Percentiles rank a stretch among this genome's conserved stretches.
phyloP scores from a whole-genome alignment of 2,329 filamentous ascomycete species.

The Colletotrichum theobromicola region DNA sequence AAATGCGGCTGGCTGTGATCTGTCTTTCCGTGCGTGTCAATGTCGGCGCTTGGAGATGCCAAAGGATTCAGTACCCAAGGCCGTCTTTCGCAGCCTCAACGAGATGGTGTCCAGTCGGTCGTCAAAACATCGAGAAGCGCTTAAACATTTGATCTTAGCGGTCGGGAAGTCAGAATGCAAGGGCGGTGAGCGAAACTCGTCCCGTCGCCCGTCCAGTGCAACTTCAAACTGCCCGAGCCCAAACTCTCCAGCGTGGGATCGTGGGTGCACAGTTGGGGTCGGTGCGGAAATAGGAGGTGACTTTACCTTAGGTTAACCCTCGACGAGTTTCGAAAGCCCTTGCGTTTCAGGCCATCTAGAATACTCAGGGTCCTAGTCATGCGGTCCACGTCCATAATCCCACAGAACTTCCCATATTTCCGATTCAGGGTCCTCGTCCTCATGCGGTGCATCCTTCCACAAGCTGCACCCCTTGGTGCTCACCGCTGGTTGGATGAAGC shows the following conservation, averaged over 20 bases:
- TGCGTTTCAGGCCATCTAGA: slow-evolving; percentile 15
- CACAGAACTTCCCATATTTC: background rate
- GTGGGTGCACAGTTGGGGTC: background rate
- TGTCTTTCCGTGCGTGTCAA: background rate
- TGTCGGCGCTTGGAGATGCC: background rate
- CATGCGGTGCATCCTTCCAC: background rate
- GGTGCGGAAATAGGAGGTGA: background rate
- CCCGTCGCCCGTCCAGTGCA: background rate
- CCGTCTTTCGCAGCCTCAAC: background rate
- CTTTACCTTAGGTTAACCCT: background rate
- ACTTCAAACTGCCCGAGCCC: background rate
- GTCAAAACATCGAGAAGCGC: background rate
- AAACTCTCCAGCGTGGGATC: background rate
- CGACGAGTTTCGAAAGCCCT: slow-evolving; percentile 6
- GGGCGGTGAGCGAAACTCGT: background rate
- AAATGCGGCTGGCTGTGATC: background rate
- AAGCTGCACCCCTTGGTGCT: background rate
- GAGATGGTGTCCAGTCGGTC: background rate
- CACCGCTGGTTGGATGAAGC: slow-evolving; percentile 11
- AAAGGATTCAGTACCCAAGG: background rate
- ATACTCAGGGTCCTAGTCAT: slow-evolving; percentile 21
- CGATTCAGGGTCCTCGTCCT: slow-evolving; percentile 17
- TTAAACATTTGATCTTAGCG: background rate
- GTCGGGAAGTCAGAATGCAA: background rate
- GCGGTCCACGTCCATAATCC: background rate